Conservation (phyloP, 768 basidiomycete genomes). For the Hydnomerulius pinastri region DNA sequence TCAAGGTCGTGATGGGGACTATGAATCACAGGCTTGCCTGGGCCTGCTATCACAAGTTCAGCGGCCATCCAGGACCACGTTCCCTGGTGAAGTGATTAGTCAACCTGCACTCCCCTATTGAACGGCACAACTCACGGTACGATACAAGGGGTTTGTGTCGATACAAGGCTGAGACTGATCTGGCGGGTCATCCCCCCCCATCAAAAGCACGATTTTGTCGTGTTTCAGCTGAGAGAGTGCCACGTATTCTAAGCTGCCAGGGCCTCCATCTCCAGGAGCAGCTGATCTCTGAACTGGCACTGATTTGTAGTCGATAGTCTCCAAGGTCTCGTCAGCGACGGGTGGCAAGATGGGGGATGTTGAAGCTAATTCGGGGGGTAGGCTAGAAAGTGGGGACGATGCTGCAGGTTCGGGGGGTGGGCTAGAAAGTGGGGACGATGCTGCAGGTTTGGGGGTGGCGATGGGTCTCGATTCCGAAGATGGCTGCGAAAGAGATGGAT, state of each 20-base stretch:
- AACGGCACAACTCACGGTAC: not conserved
- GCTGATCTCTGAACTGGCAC: too few relatives aligned
- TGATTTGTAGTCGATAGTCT: too few relatives aligned
- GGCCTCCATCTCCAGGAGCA: too few relatives aligned
- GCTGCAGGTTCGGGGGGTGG: too few relatives aligned
- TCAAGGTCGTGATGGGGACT: conserved; percentile 3
- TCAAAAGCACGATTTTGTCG: not conserved
- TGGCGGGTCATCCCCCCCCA: not conserved
- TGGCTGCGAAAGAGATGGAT: not conserved
- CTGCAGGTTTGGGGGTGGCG: not conserved
- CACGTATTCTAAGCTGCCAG: too few relatives aligned
- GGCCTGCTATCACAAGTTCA: conserved; percentile 1
- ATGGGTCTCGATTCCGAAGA: not conserved
- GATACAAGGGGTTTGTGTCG: not conserved
- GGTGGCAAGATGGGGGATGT: too few relatives aligned
- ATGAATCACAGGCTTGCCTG: not conserved
- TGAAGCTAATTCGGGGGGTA: too few relatives aligned
- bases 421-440: too few relatives aligned
- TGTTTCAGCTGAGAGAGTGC: too few relatives aligned
- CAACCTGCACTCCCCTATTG: not conserved
- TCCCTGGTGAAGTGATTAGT: not conserved
- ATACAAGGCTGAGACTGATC: not conserved
- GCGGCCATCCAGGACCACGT: conserved; percentile 8
- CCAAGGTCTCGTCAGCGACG: too few relatives aligned
- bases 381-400: too few relatives aligned